Base-by-base conservation (phyloP, 805 yeast species). In the Candida wancherniae region DNA sequence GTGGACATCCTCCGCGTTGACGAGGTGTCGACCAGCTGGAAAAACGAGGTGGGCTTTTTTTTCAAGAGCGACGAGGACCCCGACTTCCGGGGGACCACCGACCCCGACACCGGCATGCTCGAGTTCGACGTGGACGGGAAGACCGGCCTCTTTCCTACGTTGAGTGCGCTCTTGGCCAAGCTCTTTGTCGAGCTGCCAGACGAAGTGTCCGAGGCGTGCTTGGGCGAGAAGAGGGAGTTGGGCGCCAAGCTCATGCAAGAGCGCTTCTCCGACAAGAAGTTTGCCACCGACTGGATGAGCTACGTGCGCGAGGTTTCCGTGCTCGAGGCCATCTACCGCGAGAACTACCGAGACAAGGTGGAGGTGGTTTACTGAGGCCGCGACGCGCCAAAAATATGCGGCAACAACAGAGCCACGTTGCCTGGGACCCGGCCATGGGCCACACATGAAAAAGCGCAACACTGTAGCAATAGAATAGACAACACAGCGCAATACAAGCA, bases 61-160 rank as follows among this genome's bases (percentile, higher is more conserved):
- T 92, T 90, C 63, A 75, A 71, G 39, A 75, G 80, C 42, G 56
- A 58, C 9, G 54, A 55, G 5, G 97, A 88, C 51, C 94, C 95
- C 1, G 96, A 84, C 53, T 80, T 51, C 45, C 35, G 36, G 18
- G 37, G 45, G 9, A 5, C 31, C 14, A 34, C 36, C 12, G 32
- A 42, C 15, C 38, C 36, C 14, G 36, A 37, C 17, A 19, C 35
- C 20, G 26, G 24, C 23, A 34, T 31, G 29, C 29, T 37, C 13
- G 26, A 27, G 19, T 34, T 36, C 15, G 24, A 22, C 2, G 26
- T 28, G 11, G 31, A 36, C 5, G 44, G 27, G n/a, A 26, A 29
- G 24, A 15, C n/a, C 11, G 33, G 34, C 12, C 26, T 49, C n/a
- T 72, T 57, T 50, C 72, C 75, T 1, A 48, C 63, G 1, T 63